phyloP scores from a whole-genome alignment of 2,329 filamentous ascomycete species.

The Aspergillus jensenii region DNA sequence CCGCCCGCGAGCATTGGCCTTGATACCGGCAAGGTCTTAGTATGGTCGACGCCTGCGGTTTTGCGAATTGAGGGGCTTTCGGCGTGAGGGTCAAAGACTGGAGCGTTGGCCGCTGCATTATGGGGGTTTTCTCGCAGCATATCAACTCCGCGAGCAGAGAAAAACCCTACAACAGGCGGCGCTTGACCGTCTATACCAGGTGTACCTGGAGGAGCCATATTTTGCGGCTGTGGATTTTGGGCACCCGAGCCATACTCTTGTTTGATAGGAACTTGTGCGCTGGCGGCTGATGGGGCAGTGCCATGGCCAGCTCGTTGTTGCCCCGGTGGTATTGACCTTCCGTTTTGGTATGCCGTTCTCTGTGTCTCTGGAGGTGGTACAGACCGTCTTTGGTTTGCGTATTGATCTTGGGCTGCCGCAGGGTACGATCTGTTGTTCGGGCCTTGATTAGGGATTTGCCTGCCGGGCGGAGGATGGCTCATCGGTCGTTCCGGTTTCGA shows the following conservation, averaged over 20 bases:
- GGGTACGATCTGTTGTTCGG: constrained; percentile 22
- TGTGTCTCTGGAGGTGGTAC: constrained; percentile 18
- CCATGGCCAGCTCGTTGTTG: constrained; percentile 17
- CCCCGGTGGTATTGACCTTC: constrained; percentile 16
- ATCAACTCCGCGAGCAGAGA: constrained; percentile 67
- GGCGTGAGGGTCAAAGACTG: constrained; percentile 69
- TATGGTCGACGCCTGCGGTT: constrained; percentile 83
- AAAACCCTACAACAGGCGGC: constrained; percentile 59
- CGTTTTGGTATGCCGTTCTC: constrained; percentile 21
- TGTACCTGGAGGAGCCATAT: constrained; percentile 29
- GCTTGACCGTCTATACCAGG: constrained; percentile 20
- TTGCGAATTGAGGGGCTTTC: constrained; percentile 85
- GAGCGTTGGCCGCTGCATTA: constrained; percentile 42
- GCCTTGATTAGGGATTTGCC: constrained; percentile 23
- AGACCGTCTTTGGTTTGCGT: constrained; percentile 17
- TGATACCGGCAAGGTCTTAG: constrained; percentile 69
- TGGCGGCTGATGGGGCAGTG: constrained; percentile 9
- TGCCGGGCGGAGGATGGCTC: constrained; percentile 20
- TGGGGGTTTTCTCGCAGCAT: constrained; percentile 54
- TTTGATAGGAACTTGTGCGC: constrained; percentile 25
- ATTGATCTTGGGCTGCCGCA: constrained; percentile 15
- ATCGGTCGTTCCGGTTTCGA: constrained; percentile 39
- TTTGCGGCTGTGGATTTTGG: constrained; percentile 19
- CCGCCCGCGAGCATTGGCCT: constrained; percentile 40
- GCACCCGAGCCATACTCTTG: constrained; percentile 20